Percentiles rank a stretch among this genome's conserved stretches.
Conservation (phyloP, 2,329 filamentous ascomycete species). For the Monilinia vaccinii-corymbosi region DNA sequence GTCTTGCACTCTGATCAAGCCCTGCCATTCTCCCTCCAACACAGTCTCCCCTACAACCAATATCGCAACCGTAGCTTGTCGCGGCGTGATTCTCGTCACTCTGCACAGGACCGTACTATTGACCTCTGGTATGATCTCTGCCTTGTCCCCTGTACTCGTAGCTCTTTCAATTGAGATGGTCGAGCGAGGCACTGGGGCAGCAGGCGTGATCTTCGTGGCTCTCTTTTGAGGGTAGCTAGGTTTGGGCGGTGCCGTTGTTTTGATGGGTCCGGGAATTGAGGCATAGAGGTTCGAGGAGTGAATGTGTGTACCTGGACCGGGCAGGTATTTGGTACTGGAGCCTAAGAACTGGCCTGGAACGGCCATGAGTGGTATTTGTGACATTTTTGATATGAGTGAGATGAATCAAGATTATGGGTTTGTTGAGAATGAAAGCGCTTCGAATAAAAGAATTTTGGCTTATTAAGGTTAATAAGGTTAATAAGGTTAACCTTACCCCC, state of each 20-base stretch:
- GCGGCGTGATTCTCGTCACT: constrained; percentile 75
- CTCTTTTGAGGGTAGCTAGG: constrained; percentile 44
- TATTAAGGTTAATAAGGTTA: too few relatives aligned
- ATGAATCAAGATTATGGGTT: not conserved
- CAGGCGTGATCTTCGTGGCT: constrained; percentile 46
- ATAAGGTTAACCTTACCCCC: not conserved
- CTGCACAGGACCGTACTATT: constrained; percentile 72
- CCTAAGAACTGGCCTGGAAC: constrained; percentile 79
- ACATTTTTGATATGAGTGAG: constrained; percentile 14
- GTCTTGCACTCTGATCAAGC: constrained; percentile 79
- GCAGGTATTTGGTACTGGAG: constrained; percentile 52
- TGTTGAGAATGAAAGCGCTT: not conserved
- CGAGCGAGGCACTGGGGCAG: constrained; percentile 36
- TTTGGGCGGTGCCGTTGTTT: constrained; percentile 37
- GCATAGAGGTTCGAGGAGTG: constrained; percentile 66
- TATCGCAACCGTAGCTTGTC: constrained; percentile 79
- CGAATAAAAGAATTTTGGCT: not conserved
- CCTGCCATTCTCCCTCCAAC: constrained; percentile 73
- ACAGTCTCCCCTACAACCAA: constrained; percentile 69
- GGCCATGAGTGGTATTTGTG: constrained; percentile 38
- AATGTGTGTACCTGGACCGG: constrained; percentile 79
- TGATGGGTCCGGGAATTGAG: constrained; percentile 69
- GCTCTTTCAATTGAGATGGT: constrained; percentile 45
- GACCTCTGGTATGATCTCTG: constrained; percentile 73
- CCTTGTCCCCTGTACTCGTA: constrained; percentile 33